A percentile compares a stretch with the other conserved stretches of the same genome.
These are phyloP conservation scores for Ophiostoma piceae DNA, from an alignment of 2,329 filamentous ascomycete species.

Conservation along the genomic window DNA sequence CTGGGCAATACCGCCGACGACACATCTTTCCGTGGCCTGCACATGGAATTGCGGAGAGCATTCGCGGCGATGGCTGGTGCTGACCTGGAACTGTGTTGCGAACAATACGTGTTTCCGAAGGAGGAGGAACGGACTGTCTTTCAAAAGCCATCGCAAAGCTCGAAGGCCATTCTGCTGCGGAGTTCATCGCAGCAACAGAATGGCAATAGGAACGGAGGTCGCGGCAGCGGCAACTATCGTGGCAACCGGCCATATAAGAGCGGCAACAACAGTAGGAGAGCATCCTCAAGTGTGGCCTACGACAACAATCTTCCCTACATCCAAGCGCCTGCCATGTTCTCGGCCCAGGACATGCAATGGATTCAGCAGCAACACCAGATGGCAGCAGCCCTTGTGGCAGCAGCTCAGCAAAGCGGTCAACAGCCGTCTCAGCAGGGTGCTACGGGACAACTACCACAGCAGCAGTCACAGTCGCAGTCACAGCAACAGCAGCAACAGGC, in stretches of 20 bases:
- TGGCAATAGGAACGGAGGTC: constrained; percentile 38
- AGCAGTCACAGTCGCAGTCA: constrained; percentile 30
- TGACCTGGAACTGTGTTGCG: constrained; percentile 77
- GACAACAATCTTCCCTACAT: constrained; percentile 45
- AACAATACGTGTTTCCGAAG: constrained; percentile 80
- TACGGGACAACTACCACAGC: constrained; percentile 39
- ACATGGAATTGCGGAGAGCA: constrained; percentile 80
- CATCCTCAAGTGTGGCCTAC: constrained; percentile 51
- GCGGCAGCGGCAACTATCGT: constrained; percentile 33
- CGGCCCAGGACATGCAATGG: constrained; percentile 46
- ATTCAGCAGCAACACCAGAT: constrained; percentile 40
- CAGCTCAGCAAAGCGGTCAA: constrained; percentile 32
- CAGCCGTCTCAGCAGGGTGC: constrained; percentile 35
- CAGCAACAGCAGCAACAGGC: constrained; percentile 39
- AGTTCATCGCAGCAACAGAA: constrained; percentile 56
- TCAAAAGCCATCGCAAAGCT: constrained; percentile 50
- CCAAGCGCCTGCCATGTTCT: constrained; percentile 35
- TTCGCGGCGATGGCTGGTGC: constrained; percentile 76
- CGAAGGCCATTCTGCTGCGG: constrained; percentile 53
- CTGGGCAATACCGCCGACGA: constrained; percentile 95
- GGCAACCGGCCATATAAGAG: constrained; percentile 45
- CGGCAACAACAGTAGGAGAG: constrained; percentile 45
- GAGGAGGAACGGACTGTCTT: constrained; percentile 62
- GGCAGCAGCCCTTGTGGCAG: constrained; percentile 28
- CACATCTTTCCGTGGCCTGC: constrained; percentile 85